A percentile compares a stretch with the other conserved stretches of the same genome.
Evolutionary conservation across 169 alveolate species (phyloP).

Genomic region (Cyclospora cayetanensis): DNA sequence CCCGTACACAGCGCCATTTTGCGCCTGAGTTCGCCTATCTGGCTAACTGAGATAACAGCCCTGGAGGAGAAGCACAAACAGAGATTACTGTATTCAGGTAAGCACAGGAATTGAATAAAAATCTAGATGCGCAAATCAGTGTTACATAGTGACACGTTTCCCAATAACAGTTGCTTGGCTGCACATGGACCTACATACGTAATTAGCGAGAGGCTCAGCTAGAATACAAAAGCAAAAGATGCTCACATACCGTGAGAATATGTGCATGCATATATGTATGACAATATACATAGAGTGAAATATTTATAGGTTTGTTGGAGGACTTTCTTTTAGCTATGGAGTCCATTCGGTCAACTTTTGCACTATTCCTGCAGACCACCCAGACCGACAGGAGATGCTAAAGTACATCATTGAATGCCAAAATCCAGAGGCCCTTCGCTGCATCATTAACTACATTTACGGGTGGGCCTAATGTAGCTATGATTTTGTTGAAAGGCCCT

Average conservation of each 20-base stretch:
- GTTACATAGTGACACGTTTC: too few relatives aligned
- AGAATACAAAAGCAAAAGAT: too few relatives aligned
- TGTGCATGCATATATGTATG: background rate
- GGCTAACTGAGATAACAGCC: slow-evolving; percentile 46
- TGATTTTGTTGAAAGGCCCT: too few relatives aligned
- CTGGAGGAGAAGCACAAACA: background rate
- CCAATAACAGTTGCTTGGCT: too few relatives aligned
- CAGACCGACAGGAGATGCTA: background rate
- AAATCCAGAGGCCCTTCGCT: slow-evolving; percentile 49
- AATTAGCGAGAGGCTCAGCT: too few relatives aligned
- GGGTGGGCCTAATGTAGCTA: too few relatives aligned
- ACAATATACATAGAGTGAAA: too few relatives aligned
- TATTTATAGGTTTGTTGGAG: background rate
- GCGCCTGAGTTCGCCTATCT: slow-evolving; percentile 39
- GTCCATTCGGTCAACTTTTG: background rate
- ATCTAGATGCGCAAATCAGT: too few relatives aligned
- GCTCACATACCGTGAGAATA: too few relatives aligned
- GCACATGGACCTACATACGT: too few relatives aligned
- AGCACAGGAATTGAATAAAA: too few relatives aligned
- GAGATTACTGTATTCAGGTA: background rate
- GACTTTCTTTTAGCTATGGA: background rate
- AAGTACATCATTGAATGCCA: background rate
- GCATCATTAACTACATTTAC: slow-evolving; percentile 34
- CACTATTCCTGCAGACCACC: background rate
- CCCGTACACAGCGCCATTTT: slow-evolving; percentile 66